These are phyloP conservation scores for Cavenderia fasciculata DNA, from an alignment of 78 protist genomes.

Conservation along the genomic window DNA sequence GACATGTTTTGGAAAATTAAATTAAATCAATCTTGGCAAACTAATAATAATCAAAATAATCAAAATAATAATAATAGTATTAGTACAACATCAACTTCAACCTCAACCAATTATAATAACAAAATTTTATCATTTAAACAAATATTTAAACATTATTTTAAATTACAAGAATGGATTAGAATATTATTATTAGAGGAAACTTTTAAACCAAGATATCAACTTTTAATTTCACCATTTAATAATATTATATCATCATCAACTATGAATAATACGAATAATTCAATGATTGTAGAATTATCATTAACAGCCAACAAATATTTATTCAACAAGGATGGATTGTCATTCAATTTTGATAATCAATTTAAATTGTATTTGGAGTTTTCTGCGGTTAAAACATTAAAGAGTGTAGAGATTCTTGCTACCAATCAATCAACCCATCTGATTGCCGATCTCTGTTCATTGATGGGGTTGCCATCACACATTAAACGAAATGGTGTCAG, in stretches of 20 bases:
- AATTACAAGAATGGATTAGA: slow-evolving; percentile 42
- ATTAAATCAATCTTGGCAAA: too few species aligned
- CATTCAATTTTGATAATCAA: slow-evolving; percentile 60
- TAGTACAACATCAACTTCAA: not conserved
- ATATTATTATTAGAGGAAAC: slow-evolving; percentile 51
- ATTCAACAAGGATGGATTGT: slow-evolving; percentile 62
- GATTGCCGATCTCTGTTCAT: slow-evolving; percentile 21
- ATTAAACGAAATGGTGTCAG: not conserved
- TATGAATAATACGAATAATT: not conserved
- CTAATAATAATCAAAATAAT: not conserved
- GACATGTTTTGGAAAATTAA: slow-evolving; percentile 65
- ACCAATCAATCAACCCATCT: slow-evolving; percentile 11
- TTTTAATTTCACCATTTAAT: not conserved
- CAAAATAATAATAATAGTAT: not conserved
- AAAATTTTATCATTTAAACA: slow-evolving; percentile 3
- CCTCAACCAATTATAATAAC: too few species aligned
- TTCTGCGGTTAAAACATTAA: slow-evolving; percentile 3
- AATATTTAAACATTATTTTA: slow-evolving; percentile 16
- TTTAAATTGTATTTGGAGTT: slow-evolving; percentile 54
- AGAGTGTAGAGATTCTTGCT: slow-evolving; percentile 18
- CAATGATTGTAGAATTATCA: slow-evolving; percentile 23
- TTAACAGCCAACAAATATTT: slow-evolving; percentile 44
- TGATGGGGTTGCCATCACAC: not conserved
- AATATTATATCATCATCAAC: too few species aligned
- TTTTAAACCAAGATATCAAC: slow-evolving; percentile 39